These are phyloP conservation scores for Botryotinia convoluta DNA, from an alignment of 2,329 filamentous ascomycete species.

Conservation along the genomic window DNA sequence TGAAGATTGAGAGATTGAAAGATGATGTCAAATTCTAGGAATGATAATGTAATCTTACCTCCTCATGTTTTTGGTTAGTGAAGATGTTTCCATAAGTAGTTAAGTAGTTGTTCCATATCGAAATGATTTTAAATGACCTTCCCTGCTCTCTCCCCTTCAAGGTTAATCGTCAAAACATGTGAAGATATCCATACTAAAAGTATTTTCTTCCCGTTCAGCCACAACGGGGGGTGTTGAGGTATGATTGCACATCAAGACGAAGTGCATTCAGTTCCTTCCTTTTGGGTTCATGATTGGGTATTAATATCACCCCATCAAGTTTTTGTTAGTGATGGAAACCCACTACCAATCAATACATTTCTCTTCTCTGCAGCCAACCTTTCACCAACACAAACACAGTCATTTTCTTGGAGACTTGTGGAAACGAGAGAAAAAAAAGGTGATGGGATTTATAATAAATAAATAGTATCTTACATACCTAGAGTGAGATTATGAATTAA, in stretches of 20 bases:
- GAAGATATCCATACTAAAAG: neutral
- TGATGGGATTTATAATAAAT: too few species aligned
- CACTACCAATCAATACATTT: neutral
- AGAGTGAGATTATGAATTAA: neutral
- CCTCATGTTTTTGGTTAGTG: neutral
- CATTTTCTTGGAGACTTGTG: neutral
- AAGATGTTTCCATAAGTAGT: neutral
- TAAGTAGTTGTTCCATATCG: neutral
- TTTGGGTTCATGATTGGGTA: conserved; percentile 1
- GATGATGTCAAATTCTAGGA: neutral
- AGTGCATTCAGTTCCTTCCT: neutral
- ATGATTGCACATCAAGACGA: neutral
- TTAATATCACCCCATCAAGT: conserved; percentile 15
- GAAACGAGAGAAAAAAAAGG: neutral
- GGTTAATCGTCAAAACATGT: neutral
- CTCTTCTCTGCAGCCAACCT: neutral
- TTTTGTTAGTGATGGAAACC: neutral
- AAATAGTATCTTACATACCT: neutral
- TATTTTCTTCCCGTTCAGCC: neutral
- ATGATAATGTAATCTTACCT: neutral
- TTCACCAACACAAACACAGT: neutral
- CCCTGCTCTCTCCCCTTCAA: neutral
- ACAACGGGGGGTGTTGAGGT: neutral
- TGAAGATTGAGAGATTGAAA: neutral
- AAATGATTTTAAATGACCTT: neutral